A percentile compares a stretch with the other conserved stretches of the same genome.
Evolutionary conservation across 108 stramenopile genomes (phyloP).

Genomic region (Schizochytrium sp.): DNA sequence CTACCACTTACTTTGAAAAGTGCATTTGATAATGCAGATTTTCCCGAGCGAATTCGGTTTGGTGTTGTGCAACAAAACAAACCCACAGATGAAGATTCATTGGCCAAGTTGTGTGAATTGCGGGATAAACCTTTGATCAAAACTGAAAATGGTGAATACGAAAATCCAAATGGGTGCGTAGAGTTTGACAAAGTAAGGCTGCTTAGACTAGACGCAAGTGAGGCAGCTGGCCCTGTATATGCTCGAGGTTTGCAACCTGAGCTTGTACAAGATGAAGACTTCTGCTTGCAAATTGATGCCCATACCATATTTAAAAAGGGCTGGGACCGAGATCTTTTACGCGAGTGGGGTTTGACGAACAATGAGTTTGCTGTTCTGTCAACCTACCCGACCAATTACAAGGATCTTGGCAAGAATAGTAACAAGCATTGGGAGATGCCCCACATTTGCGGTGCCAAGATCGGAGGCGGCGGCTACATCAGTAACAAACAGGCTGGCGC

Average conservation of each 20-base stretch:
- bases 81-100: conserved; percentile 69
- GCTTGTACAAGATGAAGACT: conserved; percentile 92
- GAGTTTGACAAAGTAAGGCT: conserved; percentile 80
- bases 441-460: conserved; percentile 50
- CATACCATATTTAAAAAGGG: conserved; percentile 84
- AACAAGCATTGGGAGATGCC: conserved; percentile 64
- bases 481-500: conserved; percentile 77
- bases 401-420: conserved; percentile 72
- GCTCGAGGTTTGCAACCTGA: conserved; percentile 82
- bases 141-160: conserved; percentile 64
- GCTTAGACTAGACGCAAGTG: conserved; percentile 78
- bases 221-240: conserved; percentile 78
- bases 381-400: conserved; percentile 79
- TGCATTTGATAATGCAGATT: conserved; percentile 80
- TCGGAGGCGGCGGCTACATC: neutral
- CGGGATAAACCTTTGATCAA: conserved; percentile 63
- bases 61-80: conserved; percentile 86
- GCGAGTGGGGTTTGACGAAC: conserved; percentile 81
- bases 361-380: conserved; percentile 95
- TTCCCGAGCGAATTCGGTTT: conserved; percentile 81
- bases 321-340: conserved; percentile 84
- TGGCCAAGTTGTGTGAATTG: conserved; percentile 71
- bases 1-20: conserved; percentile 80
- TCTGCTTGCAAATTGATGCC: conserved; percentile 96
- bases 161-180: conserved; percentile 61